Base-by-base conservation (phyloP, 495 filamentous ascomycete species). In the Aspergillus heteromorphus region DNA sequence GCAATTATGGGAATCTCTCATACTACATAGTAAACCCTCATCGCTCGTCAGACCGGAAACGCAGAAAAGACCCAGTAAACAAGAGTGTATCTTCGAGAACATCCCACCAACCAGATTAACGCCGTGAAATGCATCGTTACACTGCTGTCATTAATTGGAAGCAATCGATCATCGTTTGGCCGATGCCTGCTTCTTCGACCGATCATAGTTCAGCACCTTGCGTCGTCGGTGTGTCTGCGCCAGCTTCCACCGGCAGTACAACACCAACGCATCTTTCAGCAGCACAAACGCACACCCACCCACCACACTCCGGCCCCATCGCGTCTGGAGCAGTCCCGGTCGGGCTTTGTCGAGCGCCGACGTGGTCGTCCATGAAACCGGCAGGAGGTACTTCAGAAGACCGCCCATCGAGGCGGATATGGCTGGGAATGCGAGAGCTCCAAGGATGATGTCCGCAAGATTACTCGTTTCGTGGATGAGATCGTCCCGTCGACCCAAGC, bases 251-350 rank as follows among this genome's bases (percentile, higher is more conserved):
- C 87, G 82, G 45, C 83, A 82, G 65, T 90, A 93, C 6, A 93
- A 74, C 57, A 83, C 72, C 49, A 91, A 70, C 4, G 82, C 85
- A 66, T 95, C 89, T 60, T 86, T 88, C 6, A 91, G 64, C 18
- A 91, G 80, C 42, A 92, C 83, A 58, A 88, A 91, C 41, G 89
- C 73, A 65, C 88, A 92, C 0, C 89, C 89, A 11, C 89, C 89
- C 6, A 88, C 77, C 2, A 93, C 74, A 58, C 86, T 93, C 47
- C 89, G 78, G 7, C 88, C 89, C 86, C 89, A 93, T 20, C 79
- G 76, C 40, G 79, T 74, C 62, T 92, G 88, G 23, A 95, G 71
- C 18, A 92, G 72, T 1, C 89, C 85, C 7, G 78, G 69, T 13
- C 69, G 71, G 13, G 13, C 34, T 13, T 14, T 38, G 34, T 65